These are phyloP conservation scores for Globisporangium apiculatum DNA, from an alignment of 352 stramenopile genomes.

Conservation along the genomic window DNA sequence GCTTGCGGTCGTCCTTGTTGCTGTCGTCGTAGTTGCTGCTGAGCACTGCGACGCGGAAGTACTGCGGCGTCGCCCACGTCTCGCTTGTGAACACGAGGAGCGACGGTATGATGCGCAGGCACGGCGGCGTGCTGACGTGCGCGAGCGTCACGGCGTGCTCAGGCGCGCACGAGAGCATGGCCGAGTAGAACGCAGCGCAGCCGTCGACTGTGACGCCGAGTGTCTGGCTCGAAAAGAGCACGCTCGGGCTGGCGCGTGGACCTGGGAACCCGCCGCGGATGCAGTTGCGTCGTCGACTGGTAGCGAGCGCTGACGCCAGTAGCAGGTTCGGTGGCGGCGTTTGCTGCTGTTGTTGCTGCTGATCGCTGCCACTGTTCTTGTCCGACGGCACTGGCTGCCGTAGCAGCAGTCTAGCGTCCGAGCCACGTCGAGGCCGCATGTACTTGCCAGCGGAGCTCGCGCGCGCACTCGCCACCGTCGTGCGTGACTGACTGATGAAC, in stretches of 20 bases:
- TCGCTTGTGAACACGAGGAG: constrained; percentile 37
- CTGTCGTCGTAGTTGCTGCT: constrained; percentile 15
- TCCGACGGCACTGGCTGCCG: too few species aligned
- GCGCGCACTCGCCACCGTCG: background rate
- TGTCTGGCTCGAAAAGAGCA: constrained; percentile 26
- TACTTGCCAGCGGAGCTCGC: constrained; percentile 4
- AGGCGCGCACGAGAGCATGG: constrained; percentile 29
- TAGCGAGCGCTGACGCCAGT: background rate
- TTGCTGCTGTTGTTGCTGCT: background rate
- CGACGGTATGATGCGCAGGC: constrained; percentile 39
- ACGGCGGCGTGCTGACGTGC: constrained; percentile 36
- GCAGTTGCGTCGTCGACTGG: constrained; percentile 12
- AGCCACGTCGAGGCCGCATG: background rate
- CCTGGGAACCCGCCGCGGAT: constrained; percentile 9
- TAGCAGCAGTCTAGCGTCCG: background rate
- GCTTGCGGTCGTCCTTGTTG: constrained; percentile 19
- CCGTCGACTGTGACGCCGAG: constrained; percentile 38
- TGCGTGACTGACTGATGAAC: background rate
- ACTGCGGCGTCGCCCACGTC: constrained; percentile 41
- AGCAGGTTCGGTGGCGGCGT: background rate
- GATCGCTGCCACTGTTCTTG: too few species aligned
- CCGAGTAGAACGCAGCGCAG: constrained; percentile 48
- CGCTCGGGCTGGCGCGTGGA: constrained; percentile 18
- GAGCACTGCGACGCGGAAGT: constrained; percentile 39
- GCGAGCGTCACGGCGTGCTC: constrained; percentile 38